Evolutionary conservation across 495 filamentous ascomycete genomes (phyloP).

Genomic region (Xylaria cubensis): DNA sequence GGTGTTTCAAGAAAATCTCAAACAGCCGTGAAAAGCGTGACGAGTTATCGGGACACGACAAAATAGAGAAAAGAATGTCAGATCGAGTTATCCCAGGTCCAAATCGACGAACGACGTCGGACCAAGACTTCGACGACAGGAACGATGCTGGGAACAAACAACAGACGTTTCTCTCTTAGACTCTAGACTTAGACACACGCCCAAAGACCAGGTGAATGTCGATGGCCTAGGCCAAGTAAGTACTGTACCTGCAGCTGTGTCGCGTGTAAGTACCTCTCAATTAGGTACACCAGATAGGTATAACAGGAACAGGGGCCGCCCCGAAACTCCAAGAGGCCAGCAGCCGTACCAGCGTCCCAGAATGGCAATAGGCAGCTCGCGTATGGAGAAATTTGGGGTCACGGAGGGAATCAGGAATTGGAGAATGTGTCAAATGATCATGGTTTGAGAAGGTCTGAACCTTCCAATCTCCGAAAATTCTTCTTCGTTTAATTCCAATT

Average conservation of each 20-base stretch:
- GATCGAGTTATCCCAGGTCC: neutral
- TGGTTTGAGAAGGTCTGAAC: constrained; percentile 17
- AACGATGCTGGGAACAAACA: neutral
- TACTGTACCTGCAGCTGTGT: neutral
- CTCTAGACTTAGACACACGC: neutral
- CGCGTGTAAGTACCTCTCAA: neutral
- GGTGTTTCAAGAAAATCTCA: constrained; percentile 38
- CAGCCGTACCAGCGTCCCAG: neutral
- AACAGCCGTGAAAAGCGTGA: constrained; percentile 8
- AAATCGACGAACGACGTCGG: neutral
- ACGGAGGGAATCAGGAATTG: constrained; percentile 20
- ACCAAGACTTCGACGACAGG: neutral
- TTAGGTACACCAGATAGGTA: no score
- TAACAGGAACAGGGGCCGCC: constrained; percentile 17
- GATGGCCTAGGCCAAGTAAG: neutral
- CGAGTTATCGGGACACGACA: neutral
- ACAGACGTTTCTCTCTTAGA: constrained; percentile 3
- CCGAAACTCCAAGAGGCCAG: constrained; percentile 10
- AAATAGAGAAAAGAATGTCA: neutral
- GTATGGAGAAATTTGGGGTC: constrained; percentile 24
- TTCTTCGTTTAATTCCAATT: constrained; percentile 24
- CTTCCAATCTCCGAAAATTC: constrained; percentile 28
- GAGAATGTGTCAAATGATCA: constrained; percentile 23
- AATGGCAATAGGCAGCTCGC: constrained; percentile 6
- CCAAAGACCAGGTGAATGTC: neutral